Evolutionary conservation across 768 basidiomycete species (phyloP), one percentile per base, ranked within the genome.

Genomic region (Lentinula sp.): DNA sequence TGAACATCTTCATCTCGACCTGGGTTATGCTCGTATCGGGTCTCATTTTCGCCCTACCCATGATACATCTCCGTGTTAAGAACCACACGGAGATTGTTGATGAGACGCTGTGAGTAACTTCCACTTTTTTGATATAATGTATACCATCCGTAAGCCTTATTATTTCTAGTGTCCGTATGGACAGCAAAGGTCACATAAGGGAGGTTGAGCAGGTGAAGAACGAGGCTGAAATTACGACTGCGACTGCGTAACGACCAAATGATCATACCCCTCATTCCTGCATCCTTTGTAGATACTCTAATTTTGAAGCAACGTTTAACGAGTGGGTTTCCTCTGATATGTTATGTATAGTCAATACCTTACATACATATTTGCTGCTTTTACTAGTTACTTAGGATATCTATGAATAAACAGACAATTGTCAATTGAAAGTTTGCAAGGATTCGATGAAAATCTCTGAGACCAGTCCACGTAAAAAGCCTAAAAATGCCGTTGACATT

Each of bases 21-120:
- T 91, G 89, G 88, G 77, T 75, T n/a, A 75, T 91, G 32, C 82
- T 89, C 49, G 81, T 81, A 39, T 82, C 77, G 0, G 88, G 88
- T 4, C 76, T 90, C 16, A 37, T 84, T 50, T 87, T 81, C 63
- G 83, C 86, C n/a, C 71, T 89, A 37, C 88, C 87, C 7, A 89
- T 90, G 89, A 83, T 91, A 37, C 76, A 88, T 66, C 73, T 83
- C 57, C 86, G 88, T 39, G 85, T 90, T 65, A 85, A 79, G 68
- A 79, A 90, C 51, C 80, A 76, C 58, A 81, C 79, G 1, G 82
- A 84, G 9, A 45, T 76, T 9, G 78, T 77, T 28, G 84, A 87
- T 48, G 83, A 83, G 65, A 70, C 73, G 15, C 67, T 81, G 85
- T 88, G 66, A 67, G 83, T 40, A 4, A 46, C 54, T 32, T 34